Evolutionary conservation across 371 early-diverging fungal genomes (phyloP), one percentile per base, ranked within the genome.

Genomic region (Mortierella sp.): DNA sequence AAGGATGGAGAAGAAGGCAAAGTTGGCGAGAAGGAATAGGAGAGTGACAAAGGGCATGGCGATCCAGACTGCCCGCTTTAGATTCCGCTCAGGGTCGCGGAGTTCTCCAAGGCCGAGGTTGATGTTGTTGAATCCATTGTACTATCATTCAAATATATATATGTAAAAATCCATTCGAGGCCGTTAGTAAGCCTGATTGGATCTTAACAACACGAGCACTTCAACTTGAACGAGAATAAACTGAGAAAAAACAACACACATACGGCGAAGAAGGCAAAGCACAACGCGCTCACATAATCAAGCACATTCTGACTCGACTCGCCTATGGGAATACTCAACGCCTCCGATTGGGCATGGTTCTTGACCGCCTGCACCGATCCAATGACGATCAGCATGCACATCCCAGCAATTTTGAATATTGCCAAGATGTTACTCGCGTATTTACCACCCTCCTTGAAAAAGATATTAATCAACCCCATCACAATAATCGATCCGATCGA

Each of bases 191-290:
- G n/a, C n/a, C n/a, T n/a, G n/a, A n/a, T n/a, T n/a, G n/a, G n/a
- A n/a, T n/a, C n/a, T n/a, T n/a, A n/a, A n/a, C n/a, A n/a, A n/a
- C n/a, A n/a, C n/a, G n/a, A n/a, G n/a, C n/a, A n/a, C n/a, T n/a
- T n/a, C n/a, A n/a, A n/a, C n/a, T n/a, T n/a, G n/a, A n/a, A n/a
- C n/a, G n/a, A n/a, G n/a, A n/a, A n/a, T n/a, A n/a, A n/a, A n/a
- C n/a, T n/a, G n/a, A 34, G 2, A 34, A 15, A 42, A 53, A 47
- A 24, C 11, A 32, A 44, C n/a, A 15, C 26, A 60, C 78, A 70
- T 70, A 78, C 78, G 30, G 78, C 78, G 27, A 78, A 78, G 49
- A 78, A 78, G 9, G 78, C 78, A 49, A 70, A 78, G 49, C 78
- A 78, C 26, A 78, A 41, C 5, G 78, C 78, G 43, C 70, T 70